Conservation (phyloP, 2,329 filamentous ascomycete genomes). For the Colletotrichum eleusines region DNA sequence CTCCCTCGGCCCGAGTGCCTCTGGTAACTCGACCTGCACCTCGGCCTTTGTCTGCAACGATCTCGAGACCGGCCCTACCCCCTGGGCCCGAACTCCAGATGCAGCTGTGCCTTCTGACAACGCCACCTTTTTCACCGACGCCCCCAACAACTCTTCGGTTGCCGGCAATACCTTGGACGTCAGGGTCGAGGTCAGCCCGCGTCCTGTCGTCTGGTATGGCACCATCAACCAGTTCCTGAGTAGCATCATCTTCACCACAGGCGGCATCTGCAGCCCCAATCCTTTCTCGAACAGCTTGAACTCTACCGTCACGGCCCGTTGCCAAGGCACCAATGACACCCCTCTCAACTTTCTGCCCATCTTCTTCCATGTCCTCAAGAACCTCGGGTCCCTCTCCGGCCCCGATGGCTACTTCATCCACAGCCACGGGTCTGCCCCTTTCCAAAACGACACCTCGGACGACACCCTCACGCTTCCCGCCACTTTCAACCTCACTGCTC, state of each 20-base stretch:
- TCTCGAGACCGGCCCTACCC: constrained; percentile 45
- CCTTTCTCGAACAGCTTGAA: constrained; percentile 36
- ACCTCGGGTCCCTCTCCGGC: constrained; percentile 35
- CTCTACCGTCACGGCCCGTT: constrained; percentile 37
- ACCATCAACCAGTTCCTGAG: constrained; percentile 33
- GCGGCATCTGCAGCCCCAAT: constrained; percentile 35
- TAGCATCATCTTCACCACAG: constrained; percentile 32
- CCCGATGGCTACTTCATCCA: constrained; percentile 30
- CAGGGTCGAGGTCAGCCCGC: constrained; percentile 30
- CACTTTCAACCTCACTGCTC: constrained; percentile 33
- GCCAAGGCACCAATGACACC: constrained; percentile 27
- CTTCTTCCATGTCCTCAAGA: constrained; percentile 39
- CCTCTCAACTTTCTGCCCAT: constrained; percentile 37
- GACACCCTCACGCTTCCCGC: constrained; percentile 34
- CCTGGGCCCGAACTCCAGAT: constrained; percentile 15
- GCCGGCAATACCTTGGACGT: constrained; percentile 13
- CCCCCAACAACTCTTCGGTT: constrained; percentile 14
- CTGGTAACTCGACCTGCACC: constrained; percentile 56
- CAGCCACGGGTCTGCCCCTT: constrained; percentile 24
- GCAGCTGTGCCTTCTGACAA: constrained; percentile 7
- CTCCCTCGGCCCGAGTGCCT: constrained; percentile 52
- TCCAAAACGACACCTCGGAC: constrained; percentile 39
- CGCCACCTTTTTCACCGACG: neutral
- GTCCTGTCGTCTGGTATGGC: constrained; percentile 35
- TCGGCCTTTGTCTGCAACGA: constrained; percentile 58